phyloP scores from a whole-genome alignment of 2,329 filamentous ascomycete species.

The Trichoderma gracile region DNA sequence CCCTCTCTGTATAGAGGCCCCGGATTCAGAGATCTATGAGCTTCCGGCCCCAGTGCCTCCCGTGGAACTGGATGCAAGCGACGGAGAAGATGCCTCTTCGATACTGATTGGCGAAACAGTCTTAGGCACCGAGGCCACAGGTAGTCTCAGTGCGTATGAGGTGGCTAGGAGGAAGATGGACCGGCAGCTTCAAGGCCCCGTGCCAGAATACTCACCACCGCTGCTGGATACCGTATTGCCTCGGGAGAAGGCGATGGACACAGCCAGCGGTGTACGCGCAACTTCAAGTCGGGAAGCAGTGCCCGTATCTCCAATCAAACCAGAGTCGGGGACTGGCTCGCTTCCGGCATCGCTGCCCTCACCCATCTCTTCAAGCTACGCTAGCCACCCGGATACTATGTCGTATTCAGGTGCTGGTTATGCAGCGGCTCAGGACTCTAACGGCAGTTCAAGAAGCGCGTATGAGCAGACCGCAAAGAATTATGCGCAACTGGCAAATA shows the following conservation, averaged over 20 bases:
- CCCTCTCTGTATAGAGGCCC: conserved; percentile 35
- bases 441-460: conserved; percentile 28
- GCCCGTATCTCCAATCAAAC: conserved; percentile 30
- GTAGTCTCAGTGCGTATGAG: conserved; percentile 52
- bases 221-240: conserved; percentile 32
- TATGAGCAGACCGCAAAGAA: conserved; percentile 18
- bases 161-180: conserved; percentile 52
- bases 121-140: conserved; percentile 44
- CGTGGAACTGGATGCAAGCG: conserved; percentile 50
- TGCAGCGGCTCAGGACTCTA: conserved; percentile 32
- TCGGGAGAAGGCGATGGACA: conserved; percentile 35
- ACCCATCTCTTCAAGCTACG: conserved; percentile 51
- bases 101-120: conserved; percentile 43
- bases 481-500: background rate
- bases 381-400: conserved; percentile 40
- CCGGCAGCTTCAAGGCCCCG: conserved; percentile 51
- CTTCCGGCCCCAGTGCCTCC: conserved; percentile 49
- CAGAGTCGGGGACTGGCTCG: conserved; percentile 29
- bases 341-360: conserved; percentile 46
- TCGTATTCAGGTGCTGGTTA: conserved; percentile 46
- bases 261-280: background rate
- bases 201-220: conserved; percentile 52
- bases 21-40: conserved; percentile 54
- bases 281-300: conserved; percentile 21
- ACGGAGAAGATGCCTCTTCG: conserved; percentile 40